Conservation (phyloP, 441 rosid species). For the Heliophila coronopifolia region DNA sequence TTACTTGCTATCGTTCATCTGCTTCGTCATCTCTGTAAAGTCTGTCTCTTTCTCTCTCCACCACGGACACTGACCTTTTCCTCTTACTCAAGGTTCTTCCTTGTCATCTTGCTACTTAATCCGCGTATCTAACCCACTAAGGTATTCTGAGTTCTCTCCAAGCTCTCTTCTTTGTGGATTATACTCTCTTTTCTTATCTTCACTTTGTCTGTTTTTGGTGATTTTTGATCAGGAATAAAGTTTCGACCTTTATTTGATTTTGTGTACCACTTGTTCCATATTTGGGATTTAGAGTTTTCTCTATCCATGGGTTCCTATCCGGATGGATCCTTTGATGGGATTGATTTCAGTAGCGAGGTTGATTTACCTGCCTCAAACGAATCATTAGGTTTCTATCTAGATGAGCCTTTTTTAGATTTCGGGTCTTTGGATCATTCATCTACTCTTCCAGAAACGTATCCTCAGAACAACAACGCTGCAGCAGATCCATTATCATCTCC, state of each 20-base stretch:
- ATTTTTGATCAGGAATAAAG: conserved; percentile 24
- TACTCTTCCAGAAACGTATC: conserved; percentile 23
- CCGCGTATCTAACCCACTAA: not conserved
- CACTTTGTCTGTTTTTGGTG: not conserved
- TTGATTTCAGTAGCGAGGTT: conserved; percentile 26
- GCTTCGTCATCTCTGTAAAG: not conserved
- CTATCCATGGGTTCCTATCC: conserved; percentile 26
- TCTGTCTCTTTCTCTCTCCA: not conserved
- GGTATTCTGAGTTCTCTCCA: conserved; percentile 5
- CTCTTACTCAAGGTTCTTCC: conserved; percentile 19
- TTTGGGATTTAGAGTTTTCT: not conserved
- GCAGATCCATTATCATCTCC: conserved; percentile 34
- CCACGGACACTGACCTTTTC: conserved; percentile 4
- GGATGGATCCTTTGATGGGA: conserved; percentile 24
- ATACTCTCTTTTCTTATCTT: not conserved
- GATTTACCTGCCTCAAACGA: conserved; percentile 24
- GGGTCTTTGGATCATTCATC: conserved; percentile 26
- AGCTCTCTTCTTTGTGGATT: not conserved
- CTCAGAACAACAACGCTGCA: conserved; percentile 16
- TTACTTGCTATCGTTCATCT: conserved; percentile 11
- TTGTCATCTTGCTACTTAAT: conserved; percentile 21
- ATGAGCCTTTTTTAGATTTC: conserved; percentile 33
- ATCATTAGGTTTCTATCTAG: conserved; percentile 20
- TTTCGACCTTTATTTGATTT: conserved; percentile 16
- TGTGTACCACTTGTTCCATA: too few species aligned